Evolutionary conservation across 2,329 filamentous ascomycete species (phyloP), one percentile per base, ranked within the genome.

Genomic region (Aureobasidium sp.): DNA sequence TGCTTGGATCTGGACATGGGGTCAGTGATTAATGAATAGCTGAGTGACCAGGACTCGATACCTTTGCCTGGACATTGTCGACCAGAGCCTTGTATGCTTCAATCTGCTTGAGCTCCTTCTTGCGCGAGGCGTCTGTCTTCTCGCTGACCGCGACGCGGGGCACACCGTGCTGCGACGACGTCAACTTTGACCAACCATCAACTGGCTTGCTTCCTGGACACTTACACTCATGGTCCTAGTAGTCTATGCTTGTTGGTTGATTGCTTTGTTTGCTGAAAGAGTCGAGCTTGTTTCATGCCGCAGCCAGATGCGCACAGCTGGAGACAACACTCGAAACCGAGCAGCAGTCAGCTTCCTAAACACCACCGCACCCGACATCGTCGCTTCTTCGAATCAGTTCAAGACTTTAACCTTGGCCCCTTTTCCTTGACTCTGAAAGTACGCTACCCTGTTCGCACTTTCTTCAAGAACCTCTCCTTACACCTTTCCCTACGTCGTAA

Each of bases 51-150:
- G 62, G 12, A 41, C 7, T 27, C 13, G n/a, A 32, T 44, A 90
- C 88, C 77, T 87, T 86, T n/a, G 78, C 71, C 61, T 85, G 84
- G 41, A 95, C 84, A 60, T 84, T 76, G 59, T 82, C 78, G 66
- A 92, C 89, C 47, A 96, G 79, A 12, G 82, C 77, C 67, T 84
- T 86, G 75, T 96, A 96, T 66, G 86, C 83, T 62, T 81, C 77
- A 70, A 97, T 96, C 74, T 88, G 88, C 68, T 85, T 83, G 62
- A 85, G 80, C 74, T 95, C 90, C 73, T 86, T 84, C 67, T 85
- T 80, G 63, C 84, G 83, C 71, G 89, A 84, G 71, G 90, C 85
- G 69, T 89, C 86, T 68, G 88, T 88, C 69, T 81, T 79, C 64
- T 78, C 75, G 61, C 76, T 78, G 65, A 82, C 80, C 36, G 75